Base-by-base conservation (phyloP, 148 eudicot species). In the Selenicereus undatus region DNA sequence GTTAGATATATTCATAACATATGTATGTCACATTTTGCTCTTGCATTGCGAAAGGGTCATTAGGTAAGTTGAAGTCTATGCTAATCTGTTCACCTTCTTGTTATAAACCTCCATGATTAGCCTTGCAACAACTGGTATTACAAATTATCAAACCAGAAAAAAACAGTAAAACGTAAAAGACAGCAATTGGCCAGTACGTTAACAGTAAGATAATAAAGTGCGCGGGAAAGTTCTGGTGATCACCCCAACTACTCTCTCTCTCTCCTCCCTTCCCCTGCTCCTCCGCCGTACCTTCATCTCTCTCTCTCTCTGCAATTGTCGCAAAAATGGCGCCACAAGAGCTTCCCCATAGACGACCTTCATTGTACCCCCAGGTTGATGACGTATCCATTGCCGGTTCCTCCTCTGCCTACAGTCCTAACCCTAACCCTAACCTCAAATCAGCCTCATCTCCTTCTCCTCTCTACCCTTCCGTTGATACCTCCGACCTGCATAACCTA, bases 381-480 rank as follows among this genome's bases (percentile, higher is more conserved):
- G 43, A 39, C 79, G 71, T 39, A 72, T 85, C 88, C 29, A 81
- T 78, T 78, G 88, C 84, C 11, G 24, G 82, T 54, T 68, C 81
- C 1, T 48, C 87, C 0, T 74, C 85, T 20, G 79, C 80, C 48
- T 78, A 76, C 58, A 62, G n/a, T 62, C 24, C 80, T 52, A 60
- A 78, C 71, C 68, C 71, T 78, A 78, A 71, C 48, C 50, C 50
- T 36, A 36, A 36, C 74, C 74, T 48, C 18, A 20, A 35, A 29
- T n/a, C 26, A n/a, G 27, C 71, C 18, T 83, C 42, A 14, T 72
- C 85, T 21, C 77, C 90, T 24, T 78, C 93, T 3, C 54, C 88
- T 39, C 89, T 94, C 75, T 94, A 94, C 76, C 98, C 98, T 14
- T 71, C 83, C 43, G 39, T 94, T 36, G 84, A 91, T 58, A 82